Evolutionary conservation across 345 rosid species (phyloP).

Genomic region (Trapa incisa): DNA sequence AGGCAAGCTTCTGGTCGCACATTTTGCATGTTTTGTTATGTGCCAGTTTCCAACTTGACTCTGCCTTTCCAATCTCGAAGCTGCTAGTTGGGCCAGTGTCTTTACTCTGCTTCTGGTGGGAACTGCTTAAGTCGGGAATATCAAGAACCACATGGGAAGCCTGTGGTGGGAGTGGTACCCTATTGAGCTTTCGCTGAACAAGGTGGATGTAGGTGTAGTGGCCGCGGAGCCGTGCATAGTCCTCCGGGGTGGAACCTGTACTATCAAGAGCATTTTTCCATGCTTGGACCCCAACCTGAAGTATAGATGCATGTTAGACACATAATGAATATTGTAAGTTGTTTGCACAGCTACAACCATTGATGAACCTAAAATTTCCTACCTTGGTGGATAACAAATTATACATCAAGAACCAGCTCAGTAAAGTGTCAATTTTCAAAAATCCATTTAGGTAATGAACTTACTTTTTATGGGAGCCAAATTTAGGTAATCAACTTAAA

Average conservation of each 20-base stretch:
- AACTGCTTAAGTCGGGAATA: constrained; percentile 13
- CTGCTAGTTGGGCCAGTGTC: constrained; percentile 17
- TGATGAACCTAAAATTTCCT: neutral
- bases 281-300: constrained; percentile 82
- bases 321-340: neutral
- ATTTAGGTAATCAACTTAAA: neutral
- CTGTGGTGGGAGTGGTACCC: constrained; percentile 40
- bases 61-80: constrained; percentile 33
- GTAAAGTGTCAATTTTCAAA: neutral
- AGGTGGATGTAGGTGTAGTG: constrained; percentile 91
- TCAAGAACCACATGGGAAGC: constrained; percentile 41
- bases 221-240: constrained; percentile 91
- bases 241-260: constrained; percentile 94
- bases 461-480: too few relatives aligned
- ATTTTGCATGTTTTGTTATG: constrained; percentile 40
- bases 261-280: constrained; percentile 81
- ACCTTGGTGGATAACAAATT: neutral
- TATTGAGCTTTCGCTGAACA: constrained; percentile 67
- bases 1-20: constrained; percentile 52
- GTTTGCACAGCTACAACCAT: neutral
- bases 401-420: neutral
- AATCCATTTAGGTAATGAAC: neutral
- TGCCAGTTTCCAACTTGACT: constrained; percentile 11
- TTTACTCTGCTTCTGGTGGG: constrained; percentile 32
- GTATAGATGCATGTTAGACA: neutral